Base-by-base conservation (phyloP, 345 rosid species). In the Diplotaxis tenuifolia region DNA sequence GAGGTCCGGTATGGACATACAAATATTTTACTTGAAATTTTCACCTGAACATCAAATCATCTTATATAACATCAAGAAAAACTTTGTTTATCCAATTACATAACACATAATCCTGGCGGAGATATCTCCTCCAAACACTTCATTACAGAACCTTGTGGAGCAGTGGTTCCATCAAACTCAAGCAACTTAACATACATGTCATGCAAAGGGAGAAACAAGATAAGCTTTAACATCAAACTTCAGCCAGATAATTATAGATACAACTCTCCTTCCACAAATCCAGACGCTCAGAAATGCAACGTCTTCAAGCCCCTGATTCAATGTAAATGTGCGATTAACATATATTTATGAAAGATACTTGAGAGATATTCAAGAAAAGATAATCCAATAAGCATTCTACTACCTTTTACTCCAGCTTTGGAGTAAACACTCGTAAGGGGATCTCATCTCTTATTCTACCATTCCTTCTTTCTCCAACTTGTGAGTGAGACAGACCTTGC, bases 361-460 rank as follows among this genome's bases (percentile, higher is more conserved):
- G 10, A 10, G 40, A 34, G 40, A 9, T 1, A 34, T 34, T 34
- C 10, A 34, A 34, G 12, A 34, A 25, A 34, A 34, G 12, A 34
- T 9, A 34, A 1, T 10, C 40, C 40, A 34, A 34, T 9, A 34
- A 9, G 40, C 40, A 34, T 34, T 34, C 38, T 34, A 34, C 14
- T 34, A 34, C 40, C 40, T 34, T 34, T 34, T 34, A 2, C 47
- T 45, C 29, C 31, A 28, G 31, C 10, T 25, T 6, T 49, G 29
- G 27, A 36, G 55, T 23, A 19, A 20, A 21, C 20, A 15, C 28
- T 31, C 52, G 58, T 2, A n/a, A 31, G 20, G 45, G 62, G 16
- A 22, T 74, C 59, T 32, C 55, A 49, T 74, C 78, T 67, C 55
- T 74, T 19, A 60, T 34, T 23, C 0, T 67, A 18, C 78, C 78